Percentiles rank a stretch among this genome's conserved stretches.
Conservation (phyloP, 805 yeast species). For the Candida gorgasii region DNA sequence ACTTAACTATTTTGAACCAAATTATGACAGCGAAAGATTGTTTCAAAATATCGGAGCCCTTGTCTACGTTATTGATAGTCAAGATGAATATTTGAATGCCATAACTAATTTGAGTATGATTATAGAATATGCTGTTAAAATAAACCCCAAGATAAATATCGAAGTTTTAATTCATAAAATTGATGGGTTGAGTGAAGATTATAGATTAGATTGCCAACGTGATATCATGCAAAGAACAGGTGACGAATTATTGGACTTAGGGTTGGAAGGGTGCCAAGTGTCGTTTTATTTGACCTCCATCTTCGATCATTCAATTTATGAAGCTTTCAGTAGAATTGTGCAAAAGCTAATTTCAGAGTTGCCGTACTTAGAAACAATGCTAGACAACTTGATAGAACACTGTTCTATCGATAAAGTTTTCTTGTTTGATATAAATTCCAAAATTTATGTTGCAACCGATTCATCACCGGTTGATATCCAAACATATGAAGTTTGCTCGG, state of each 20-base stretch:
- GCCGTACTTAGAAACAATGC: slow-evolving; percentile 82
- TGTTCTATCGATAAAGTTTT: slow-evolving; percentile 92
- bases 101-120: slow-evolving; percentile 85
- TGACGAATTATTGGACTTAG: slow-evolving; percentile 86
- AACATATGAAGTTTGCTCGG: slow-evolving; percentile 95
- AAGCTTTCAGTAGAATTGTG: slow-evolving; percentile 90
- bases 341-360: slow-evolving; percentile 89
- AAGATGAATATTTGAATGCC: slow-evolving; percentile 92
- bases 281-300: slow-evolving; percentile 91
- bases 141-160: slow-evolving; percentile 81
- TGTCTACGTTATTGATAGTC: slow-evolving; percentile 92
- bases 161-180: slow-evolving; percentile 95
- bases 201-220: slow-evolving; percentile 89
- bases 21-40: slow-evolving; percentile 72
- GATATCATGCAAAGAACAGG: slow-evolving; percentile 96
- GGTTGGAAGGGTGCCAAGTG: slow-evolving; percentile 87
- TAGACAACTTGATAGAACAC: slow-evolving; percentile 86
- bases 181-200: slow-evolving; percentile 93
- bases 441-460: slow-evolving; percentile 94
- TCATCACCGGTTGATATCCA: slow-evolving; percentile 94
- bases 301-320: slow-evolving; percentile 93
- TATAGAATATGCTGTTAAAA: slow-evolving; percentile 80
- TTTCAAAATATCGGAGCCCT: slow-evolving; percentile 85
- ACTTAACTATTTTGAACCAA: slow-evolving; percentile 82
- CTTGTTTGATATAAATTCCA: slow-evolving; percentile 86